Conservation (phyloP, 345 rosid species). For the Isatis tinctoria region DNA sequence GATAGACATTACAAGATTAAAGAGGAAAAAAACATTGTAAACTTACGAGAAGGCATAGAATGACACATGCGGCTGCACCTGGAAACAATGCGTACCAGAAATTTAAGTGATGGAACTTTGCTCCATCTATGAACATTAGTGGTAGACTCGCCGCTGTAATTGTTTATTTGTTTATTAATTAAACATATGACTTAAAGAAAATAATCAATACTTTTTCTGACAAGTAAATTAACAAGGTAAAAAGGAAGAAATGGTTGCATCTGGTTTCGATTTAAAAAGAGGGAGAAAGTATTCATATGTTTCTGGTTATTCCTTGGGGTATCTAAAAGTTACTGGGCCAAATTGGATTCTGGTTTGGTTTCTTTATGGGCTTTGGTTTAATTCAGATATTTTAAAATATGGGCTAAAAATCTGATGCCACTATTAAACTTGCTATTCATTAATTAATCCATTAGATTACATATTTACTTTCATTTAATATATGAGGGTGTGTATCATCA, state of each 20-base stretch:
- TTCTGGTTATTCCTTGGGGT: neutral
- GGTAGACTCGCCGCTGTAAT: conserved; percentile 89
- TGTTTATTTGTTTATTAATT: neutral
- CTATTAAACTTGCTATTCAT: neutral
- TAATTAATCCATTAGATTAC: neutral
- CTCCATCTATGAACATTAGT: conserved; percentile 79
- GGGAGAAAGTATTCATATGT: neutral
- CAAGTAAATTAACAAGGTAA: neutral
- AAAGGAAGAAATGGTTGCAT: neutral
- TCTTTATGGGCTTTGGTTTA: conserved; percentile 13
- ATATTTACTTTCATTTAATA: neutral
- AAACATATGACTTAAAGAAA: neutral
- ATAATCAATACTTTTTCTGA: neutral
- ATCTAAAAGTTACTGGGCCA: neutral
- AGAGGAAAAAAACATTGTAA: too few species aligned
- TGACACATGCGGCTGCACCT: conserved; percentile 77
- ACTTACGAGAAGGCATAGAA: conserved; percentile 76
- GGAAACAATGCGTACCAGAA: conserved; percentile 85
- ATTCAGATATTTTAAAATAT: neutral
- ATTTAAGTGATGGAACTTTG: conserved; percentile 64
- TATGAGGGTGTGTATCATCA: neutral
- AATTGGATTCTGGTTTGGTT: neutral
- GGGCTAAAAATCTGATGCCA: neutral
- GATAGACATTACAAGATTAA: too few species aligned
- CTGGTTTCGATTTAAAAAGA: neutral